A percentile compares a stretch with the other conserved stretches of the same genome.
Conservation (phyloP, 78 protist species). For the Dictyostelium brefeldianum region DNA sequence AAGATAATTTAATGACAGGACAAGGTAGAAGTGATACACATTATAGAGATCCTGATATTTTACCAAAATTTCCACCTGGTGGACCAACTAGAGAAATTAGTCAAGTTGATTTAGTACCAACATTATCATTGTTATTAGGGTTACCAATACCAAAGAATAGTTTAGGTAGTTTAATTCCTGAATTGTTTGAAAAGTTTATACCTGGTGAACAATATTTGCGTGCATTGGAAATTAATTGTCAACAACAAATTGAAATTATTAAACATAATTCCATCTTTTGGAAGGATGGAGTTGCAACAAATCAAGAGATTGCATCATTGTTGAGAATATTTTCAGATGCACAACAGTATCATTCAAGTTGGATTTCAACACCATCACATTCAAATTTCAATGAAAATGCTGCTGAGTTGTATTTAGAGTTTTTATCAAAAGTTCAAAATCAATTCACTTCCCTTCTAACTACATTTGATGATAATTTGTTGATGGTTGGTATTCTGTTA, state of each 20-base stretch:
- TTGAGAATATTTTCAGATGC: conserved; percentile 38
- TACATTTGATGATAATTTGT: conserved; percentile 45
- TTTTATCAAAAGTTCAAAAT: conserved; percentile 23
- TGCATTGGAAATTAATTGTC: conserved; percentile 75
- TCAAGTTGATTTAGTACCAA: conserved; percentile 91
- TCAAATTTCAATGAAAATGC: conserved; percentile 66
- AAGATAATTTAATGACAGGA: conserved; percentile 3
- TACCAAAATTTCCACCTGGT: conserved; percentile 25
- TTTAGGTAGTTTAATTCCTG: conserved; percentile 81
- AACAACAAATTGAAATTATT: conserved; percentile 65
- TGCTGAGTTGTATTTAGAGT: conserved; percentile 15
- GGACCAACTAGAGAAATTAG: conserved; percentile 33
- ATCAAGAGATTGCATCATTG: conserved; percentile 3
- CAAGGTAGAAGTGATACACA: conserved; percentile 31
- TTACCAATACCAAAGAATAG: conserved; percentile 86
- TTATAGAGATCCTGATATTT: conserved; percentile 4
- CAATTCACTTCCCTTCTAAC: conserved; percentile 38
- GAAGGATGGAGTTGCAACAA: conserved; percentile 43
- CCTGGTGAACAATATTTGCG: conserved; percentile 63
- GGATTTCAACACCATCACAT: conserved; percentile 45
- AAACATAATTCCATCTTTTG: conserved; percentile 69
- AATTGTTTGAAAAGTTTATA: conserved; percentile 54
- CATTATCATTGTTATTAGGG: conserved; percentile 85
- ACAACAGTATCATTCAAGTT: conserved; percentile 61
- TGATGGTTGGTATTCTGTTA: conserved; percentile 44